Evolutionary conservation across 345 rosid species (phyloP).

Genomic region (Turritis glabra): DNA sequence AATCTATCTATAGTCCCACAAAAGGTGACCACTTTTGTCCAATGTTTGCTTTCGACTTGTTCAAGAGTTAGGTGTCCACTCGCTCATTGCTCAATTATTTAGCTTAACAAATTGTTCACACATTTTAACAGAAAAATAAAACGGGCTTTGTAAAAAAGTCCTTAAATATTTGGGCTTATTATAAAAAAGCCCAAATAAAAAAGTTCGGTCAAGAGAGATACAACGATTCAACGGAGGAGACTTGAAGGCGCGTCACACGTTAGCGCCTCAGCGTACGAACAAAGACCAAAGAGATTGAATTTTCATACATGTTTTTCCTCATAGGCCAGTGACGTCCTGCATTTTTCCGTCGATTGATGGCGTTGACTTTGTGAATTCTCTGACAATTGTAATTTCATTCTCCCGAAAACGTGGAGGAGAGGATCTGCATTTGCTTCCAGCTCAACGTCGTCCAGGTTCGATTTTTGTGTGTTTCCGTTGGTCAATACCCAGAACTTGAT

Average conservation of each 20-base stretch:
- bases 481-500: background rate
- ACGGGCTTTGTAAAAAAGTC: background rate
- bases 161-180: background rate
- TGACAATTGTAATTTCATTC: background rate
- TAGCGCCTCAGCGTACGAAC: background rate
- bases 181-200: background rate
- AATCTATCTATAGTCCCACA: conserved; percentile 11
- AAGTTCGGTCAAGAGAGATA: background rate
- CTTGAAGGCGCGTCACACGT: conserved; percentile 14
- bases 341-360: conserved; percentile 4
- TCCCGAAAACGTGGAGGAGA: conserved; percentile 15
- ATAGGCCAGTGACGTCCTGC: background rate
- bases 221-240: background rate
- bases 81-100: conserved; percentile 27
- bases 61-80: conserved; percentile 33
- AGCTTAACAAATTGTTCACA: background rate
- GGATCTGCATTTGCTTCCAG: conserved; percentile 21
- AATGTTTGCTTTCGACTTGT: conserved; percentile 23
- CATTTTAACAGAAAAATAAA: background rate
- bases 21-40: conserved; percentile 26
- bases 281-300: background rate
- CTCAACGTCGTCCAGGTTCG: conserved; percentile 13
- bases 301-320: background rate
- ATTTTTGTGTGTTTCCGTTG: background rate
- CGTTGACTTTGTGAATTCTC: conserved; percentile 8